Percentiles rank a stretch among this genome's conserved stretches.
Conservation (phyloP, 768 basidiomycete species). For the Tephrocybe sp. region DNA sequence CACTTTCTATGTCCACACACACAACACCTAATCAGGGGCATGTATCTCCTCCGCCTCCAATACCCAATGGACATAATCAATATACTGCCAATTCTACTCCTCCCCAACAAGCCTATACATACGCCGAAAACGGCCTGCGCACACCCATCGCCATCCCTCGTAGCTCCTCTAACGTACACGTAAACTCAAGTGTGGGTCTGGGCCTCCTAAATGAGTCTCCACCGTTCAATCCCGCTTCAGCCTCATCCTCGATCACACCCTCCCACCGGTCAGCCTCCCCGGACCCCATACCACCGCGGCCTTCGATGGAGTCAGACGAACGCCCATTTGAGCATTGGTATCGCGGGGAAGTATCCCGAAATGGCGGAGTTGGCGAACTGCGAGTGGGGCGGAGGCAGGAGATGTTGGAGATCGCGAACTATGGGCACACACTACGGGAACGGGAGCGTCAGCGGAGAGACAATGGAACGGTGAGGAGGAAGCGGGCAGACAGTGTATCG, state of each 20-base stretch:
- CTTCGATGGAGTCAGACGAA: constrained; percentile 77
- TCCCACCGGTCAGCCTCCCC: constrained; percentile 28
- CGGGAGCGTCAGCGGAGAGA: constrained; percentile 21
- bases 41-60: constrained; percentile 9
- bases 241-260: constrained; percentile 45
- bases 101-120: neutral
- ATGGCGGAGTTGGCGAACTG: constrained; percentile 87
- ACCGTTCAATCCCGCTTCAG: constrained; percentile 51
- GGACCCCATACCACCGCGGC: constrained; percentile 46
- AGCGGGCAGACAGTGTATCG: constrained; percentile 66
- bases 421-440: constrained; percentile 59
- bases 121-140: constrained; percentile 5
- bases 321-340: constrained; percentile 90
- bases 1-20: constrained; percentile 24
- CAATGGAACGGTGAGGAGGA: constrained; percentile 36
- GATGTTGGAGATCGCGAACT: constrained; percentile 88
- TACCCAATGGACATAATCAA: constrained; percentile 21
- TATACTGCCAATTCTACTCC: constrained; percentile 17
- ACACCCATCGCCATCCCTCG: constrained; percentile 6
- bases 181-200: constrained; percentile 24
- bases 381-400: constrained; percentile 73
- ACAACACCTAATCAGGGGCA: constrained; percentile 17
- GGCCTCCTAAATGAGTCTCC: constrained; percentile 64
- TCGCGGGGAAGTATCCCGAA: constrained; percentile 81
- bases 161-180: neutral